A percentile compares a stretch with the other conserved stretches of the same genome.
Evolutionary conservation across 129 eudicot genomes (phyloP).

Genomic region (Escallonia rubra): DNA sequence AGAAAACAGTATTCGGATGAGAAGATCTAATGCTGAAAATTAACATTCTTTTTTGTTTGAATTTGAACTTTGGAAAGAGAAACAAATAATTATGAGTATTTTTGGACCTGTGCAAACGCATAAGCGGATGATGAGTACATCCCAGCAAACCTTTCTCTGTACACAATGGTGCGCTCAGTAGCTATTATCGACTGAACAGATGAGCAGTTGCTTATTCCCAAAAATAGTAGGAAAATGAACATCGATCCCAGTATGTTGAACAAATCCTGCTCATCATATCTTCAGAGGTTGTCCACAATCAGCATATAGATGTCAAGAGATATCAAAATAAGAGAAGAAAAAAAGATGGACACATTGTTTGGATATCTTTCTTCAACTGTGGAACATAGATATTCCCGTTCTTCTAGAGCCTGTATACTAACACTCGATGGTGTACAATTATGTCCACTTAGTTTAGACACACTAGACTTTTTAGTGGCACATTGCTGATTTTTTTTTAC

Average conservation of each 20-base stretch:
- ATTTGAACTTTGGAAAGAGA: neutral
- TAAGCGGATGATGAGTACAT: constrained; percentile 14
- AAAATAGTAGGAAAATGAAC: constrained; percentile 1
- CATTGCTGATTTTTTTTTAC: neutral
- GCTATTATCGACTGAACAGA: constrained; percentile 1
- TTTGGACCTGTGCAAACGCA: constrained; percentile 12
- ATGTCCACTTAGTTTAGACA: neutral
- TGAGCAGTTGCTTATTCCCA: constrained; percentile 18
- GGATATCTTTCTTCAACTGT: no score
- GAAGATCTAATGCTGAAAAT: no score
- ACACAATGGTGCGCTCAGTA: constrained; percentile 12
- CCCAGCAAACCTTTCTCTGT: constrained; percentile 21
- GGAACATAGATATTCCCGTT: no score
- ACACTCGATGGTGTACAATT: neutral
- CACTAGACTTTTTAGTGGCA: neutral
- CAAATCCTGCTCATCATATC: constrained; percentile 15
- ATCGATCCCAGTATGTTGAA: constrained; percentile 20
- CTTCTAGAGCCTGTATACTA: neutral
- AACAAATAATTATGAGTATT: neutral
- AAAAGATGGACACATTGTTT: no score
- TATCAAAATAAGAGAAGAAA: neutral
- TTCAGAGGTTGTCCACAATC: neutral
- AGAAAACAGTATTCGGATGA: neutral
- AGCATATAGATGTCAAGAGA: neutral
- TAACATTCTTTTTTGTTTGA: neutral